Percentiles rank a stretch among this genome's conserved stretches.
Conservation (phyloP, 306 rosid species). For the Purshia tridentata region DNA sequence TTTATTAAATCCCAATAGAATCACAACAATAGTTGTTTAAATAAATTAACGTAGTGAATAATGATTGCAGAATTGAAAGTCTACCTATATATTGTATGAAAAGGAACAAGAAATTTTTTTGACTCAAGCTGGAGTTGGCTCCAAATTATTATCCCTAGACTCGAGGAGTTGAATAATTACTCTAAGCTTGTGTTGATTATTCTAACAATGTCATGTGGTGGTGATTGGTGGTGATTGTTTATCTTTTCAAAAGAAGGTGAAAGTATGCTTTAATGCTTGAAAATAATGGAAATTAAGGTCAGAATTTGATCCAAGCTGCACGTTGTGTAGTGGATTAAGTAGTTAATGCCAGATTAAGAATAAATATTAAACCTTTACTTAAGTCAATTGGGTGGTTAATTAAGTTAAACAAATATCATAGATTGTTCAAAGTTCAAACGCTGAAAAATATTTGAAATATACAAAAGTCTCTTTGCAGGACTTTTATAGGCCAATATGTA, state of each 20-base stretch:
- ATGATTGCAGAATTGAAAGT: neutral
- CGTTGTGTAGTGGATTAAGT: neutral
- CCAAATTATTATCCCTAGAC: neutral
- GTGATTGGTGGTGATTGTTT: neutral
- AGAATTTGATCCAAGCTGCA: too few species aligned
- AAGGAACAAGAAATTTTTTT: neutral
- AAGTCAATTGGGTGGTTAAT: too few species aligned
- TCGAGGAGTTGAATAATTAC: too few species aligned
- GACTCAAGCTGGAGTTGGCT: conserved; percentile 3
- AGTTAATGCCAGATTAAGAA: neutral
- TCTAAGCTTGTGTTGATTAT: neutral
- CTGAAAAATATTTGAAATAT: too few species aligned
- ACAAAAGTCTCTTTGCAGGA: too few species aligned
- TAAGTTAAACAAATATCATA: too few species aligned
- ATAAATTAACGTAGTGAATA: too few species aligned
- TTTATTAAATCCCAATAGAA: neutral
- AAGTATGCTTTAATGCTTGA: neutral
- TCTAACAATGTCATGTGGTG: neutral
- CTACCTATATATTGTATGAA: neutral
- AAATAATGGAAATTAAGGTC: too few species aligned
- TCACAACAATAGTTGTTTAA: neutral
- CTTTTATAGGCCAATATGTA: too few species aligned
- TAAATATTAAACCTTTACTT: neutral
- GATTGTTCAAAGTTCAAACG: too few species aligned
- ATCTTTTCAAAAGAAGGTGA: too few species aligned